These are phyloP conservation scores for Trichoderma gracile DNA, from an alignment of 2,329 filamentous ascomycete genomes.

Conservation along the genomic window DNA sequence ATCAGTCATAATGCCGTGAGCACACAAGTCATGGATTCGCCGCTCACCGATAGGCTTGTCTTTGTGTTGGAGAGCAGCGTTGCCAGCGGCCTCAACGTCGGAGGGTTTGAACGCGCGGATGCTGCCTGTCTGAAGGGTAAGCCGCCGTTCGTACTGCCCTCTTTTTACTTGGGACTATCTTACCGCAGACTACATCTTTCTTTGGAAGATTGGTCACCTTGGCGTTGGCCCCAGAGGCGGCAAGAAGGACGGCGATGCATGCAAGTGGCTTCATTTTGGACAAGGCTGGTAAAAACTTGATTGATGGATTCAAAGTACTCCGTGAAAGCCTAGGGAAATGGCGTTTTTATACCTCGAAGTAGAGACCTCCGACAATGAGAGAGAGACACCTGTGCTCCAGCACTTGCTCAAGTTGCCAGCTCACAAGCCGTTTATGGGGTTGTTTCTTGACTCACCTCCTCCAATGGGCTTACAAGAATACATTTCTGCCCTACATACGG, in stretches of 20 bases:
- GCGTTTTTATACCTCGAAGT: too few species aligned
- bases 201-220: not conserved
- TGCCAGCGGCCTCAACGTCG: not conserved
- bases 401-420: too few species aligned
- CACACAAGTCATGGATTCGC: not conserved
- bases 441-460: too few species aligned
- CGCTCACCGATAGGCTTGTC: not conserved
- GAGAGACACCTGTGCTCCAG: too few species aligned
- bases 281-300: not conserved
- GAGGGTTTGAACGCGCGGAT: not conserved
- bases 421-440: too few species aligned
- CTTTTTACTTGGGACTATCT: not conserved
- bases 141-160: too few species aligned
- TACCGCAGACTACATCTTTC: not conserved
- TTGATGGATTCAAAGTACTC: too few species aligned
- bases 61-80: not conserved
- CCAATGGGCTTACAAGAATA: too few species aligned
- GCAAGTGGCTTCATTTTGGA: not conserved
- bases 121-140: not conserved
- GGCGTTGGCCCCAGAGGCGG: not conserved
- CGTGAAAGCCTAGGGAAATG: too few species aligned
- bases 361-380: too few species aligned
- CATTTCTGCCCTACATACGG: too few species aligned
- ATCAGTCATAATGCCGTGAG: not conserved
- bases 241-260: not conserved